Conservation (phyloP, 2,329 filamentous ascomycete genomes). For the Dactylellina cionopaga region DNA sequence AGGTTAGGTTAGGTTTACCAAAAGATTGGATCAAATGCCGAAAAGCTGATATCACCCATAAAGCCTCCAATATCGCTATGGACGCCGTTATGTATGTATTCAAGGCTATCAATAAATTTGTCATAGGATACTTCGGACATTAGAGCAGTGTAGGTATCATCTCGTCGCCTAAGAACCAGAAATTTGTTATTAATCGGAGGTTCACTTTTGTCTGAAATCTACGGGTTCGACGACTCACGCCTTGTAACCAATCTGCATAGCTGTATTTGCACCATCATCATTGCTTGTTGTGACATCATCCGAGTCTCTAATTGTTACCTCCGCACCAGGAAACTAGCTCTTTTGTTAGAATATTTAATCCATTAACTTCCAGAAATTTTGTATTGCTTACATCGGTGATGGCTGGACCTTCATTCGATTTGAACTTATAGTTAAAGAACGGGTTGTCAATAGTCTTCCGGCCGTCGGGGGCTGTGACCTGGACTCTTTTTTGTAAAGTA, state of each 20-base stretch:
- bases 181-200: slow-evolving; percentile 12
- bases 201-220: no score
- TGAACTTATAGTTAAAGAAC: neutral
- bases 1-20: no score
- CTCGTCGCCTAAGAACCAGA: slow-evolving; percentile 48
- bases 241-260: slow-evolving; percentile 7
- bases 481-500: slow-evolving; percentile 24
- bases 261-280: neutral
- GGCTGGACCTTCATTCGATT: neutral
- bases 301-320: no score
- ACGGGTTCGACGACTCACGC: no score
- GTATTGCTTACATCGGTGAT: neutral
- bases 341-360: neutral
- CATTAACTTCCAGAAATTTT: neutral
- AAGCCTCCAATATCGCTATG: slow-evolving; percentile 49
- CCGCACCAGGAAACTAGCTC: neutral
- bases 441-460: slow-evolving; percentile 15
- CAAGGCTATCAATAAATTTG: slow-evolving; percentile 51
- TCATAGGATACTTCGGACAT: slow-evolving; percentile 44
- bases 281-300: no score
- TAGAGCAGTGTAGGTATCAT: slow-evolving; percentile 54
- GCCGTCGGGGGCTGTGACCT: slow-evolving; percentile 39
- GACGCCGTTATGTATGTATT: slow-evolving; percentile 55
- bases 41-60: slow-evolving; percentile 55
- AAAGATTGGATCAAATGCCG: slow-evolving; percentile 57